Conservation (phyloP, 352 stramenopile species). For the Globisporangium parvum region DNA sequence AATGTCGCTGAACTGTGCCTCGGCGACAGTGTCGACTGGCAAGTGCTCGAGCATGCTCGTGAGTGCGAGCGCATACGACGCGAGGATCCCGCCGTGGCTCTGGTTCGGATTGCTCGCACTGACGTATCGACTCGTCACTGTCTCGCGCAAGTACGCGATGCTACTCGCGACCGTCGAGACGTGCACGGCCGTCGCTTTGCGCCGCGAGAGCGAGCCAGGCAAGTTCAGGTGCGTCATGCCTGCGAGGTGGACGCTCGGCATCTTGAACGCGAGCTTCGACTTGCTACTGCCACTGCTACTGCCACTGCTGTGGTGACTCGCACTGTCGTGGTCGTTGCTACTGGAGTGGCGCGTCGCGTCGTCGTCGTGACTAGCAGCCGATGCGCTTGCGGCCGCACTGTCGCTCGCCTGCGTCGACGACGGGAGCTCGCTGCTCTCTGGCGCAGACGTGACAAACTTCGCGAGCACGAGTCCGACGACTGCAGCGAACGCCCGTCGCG, state of each 20-base stretch:
- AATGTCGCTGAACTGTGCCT: slow-evolving; percentile 61
- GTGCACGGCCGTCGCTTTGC: slow-evolving; percentile 50
- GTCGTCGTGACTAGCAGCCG: slow-evolving; percentile 22
- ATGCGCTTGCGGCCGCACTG: slow-evolving; percentile 7
- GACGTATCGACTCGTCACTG: slow-evolving; percentile 56
- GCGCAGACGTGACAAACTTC: slow-evolving; percentile 54
- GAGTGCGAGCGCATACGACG: slow-evolving; percentile 63
- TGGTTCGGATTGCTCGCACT: slow-evolving; percentile 33
- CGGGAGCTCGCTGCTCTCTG: slow-evolving; percentile 16
- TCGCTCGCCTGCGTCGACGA: neutral
- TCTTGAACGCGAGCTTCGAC: slow-evolving; percentile 66
- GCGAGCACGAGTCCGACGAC: slow-evolving; percentile 74
- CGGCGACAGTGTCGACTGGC: slow-evolving; percentile 49
- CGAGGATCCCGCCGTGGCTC: slow-evolving; percentile 62
- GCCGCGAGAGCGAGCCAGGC: slow-evolving; percentile 31
- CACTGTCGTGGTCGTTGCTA: slow-evolving; percentile 12
- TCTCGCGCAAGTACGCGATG: slow-evolving; percentile 75
- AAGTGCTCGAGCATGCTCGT: slow-evolving; percentile 74
- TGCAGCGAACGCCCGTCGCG: slow-evolving; percentile 48
- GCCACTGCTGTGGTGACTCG: neutral
- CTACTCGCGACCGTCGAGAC: slow-evolving; percentile 75
- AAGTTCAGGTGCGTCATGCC: slow-evolving; percentile 54
- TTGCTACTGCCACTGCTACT: slow-evolving; percentile 17
- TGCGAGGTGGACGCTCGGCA: slow-evolving; percentile 46
- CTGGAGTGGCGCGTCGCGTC: slow-evolving; percentile 13